A percentile compares a stretch with the other conserved stretches of the same genome.
phyloP scores from a whole-genome alignment of 305 asterid species.

The Fraxinus albicans region DNA sequence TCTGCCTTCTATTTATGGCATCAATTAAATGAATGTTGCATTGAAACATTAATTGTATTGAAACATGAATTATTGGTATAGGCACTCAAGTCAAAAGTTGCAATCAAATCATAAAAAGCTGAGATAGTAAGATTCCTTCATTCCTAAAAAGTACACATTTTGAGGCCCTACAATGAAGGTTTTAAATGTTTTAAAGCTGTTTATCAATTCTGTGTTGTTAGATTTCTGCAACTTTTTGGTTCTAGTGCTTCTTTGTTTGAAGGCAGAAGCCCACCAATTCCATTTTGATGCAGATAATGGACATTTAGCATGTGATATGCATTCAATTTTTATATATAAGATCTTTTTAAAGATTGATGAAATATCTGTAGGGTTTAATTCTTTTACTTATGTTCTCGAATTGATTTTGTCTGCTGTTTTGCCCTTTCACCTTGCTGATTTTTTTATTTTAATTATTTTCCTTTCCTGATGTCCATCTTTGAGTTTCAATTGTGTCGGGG shows the following conservation, averaged over 20 bases:
- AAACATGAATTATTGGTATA: not conserved
- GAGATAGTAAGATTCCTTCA: not conserved
- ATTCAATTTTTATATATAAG: not conserved
- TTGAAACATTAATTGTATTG: not conserved
- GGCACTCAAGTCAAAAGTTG: not conserved
- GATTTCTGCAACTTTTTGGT: not conserved
- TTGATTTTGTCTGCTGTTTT: not conserved
- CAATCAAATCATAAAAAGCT: not conserved
- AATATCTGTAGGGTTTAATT: not conserved
- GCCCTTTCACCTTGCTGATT: not conserved
- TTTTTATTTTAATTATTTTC: not conserved
- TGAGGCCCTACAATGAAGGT: not conserved
- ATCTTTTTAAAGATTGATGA: not conserved
- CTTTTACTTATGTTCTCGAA: not conserved
- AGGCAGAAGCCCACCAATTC: not conserved
- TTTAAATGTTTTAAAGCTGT: not conserved
- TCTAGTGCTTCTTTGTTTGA: not conserved
- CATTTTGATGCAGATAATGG: not conserved
- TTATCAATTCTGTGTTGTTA: not conserved
- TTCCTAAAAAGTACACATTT: not conserved
- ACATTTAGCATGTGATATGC: conserved; percentile 8
- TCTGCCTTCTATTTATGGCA: not conserved
- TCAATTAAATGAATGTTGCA: not conserved
- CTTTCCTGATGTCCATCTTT: not conserved
- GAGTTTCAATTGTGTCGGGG: not conserved